Percentiles rank a stretch among this genome's conserved stretches.
phyloP scores from a whole-genome alignment of 176 grass and related monocot genomes.

The Puccinellia tenuiflora region DNA sequence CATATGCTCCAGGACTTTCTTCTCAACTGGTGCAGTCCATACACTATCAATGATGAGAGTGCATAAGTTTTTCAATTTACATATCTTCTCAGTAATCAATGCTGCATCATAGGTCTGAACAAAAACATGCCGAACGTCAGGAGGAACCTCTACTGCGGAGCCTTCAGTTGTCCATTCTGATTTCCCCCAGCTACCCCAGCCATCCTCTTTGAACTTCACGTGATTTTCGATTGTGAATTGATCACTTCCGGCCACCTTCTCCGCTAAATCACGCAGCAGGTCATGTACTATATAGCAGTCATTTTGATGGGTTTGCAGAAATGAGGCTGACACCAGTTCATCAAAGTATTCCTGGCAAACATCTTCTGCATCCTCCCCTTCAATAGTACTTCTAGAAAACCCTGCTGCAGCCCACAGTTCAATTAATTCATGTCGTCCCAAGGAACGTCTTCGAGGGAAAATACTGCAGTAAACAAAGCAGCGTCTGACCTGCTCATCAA shows the following conservation, averaged over 20 bases:
- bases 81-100: not conserved
- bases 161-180: not conserved
- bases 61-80: not conserved
- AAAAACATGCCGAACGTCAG: not conserved
- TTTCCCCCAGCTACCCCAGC: too few species aligned
- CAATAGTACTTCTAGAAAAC: not conserved
- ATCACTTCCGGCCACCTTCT: not conserved
- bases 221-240: not conserved
- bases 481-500: not conserved
- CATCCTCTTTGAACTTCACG: too few species aligned
- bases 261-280: not conserved
- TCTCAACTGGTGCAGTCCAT: not conserved
- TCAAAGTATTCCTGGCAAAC: not conserved
- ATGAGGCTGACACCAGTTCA: not conserved
- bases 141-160: not conserved
- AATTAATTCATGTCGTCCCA: not conserved
- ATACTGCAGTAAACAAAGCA: slow-evolving; percentile 1
- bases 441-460: not conserved
- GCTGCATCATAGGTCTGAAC: not conserved
- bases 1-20: not conserved
- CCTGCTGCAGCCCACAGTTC: not conserved
- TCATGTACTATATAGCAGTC: not conserved
- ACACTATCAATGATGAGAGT: slow-evolving; percentile 6
- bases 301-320: not conserved
- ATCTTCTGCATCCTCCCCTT: not conserved